Base-by-base conservation (phyloP, 2,329 filamentous ascomycete genomes). In the Aureobasidium leucospermi region DNA sequence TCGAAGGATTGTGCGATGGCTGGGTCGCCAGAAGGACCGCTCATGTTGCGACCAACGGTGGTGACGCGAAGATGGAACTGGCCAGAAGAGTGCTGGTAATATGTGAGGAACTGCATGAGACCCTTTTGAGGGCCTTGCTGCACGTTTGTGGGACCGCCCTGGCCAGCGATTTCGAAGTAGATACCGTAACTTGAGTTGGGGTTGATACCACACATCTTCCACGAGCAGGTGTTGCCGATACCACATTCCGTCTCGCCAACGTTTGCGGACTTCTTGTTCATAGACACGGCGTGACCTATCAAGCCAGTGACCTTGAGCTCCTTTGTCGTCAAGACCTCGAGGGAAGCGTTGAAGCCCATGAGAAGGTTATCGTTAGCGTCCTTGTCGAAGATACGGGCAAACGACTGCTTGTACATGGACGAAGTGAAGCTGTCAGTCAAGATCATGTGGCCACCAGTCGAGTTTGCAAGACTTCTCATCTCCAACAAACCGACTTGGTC, bases 131-230 rank as follows among this genome's bases (percentile, higher is more conserved):
- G 88, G 6, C 88, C 85, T 72, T 93, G 90, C 69, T 93, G 89
- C 73, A 95, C 89, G 64, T 89, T 85, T 51, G 88, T 82, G 15
- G 91, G 88, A 7, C 91, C 91, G 38, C 90, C 91, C 75, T 97
- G 94, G 67, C 89, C 90, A 48, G 94, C 93, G 70, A 99, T 95
- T 74, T 99, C 94, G 68, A 97, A 99, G 76, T 97, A 99, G 63
- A 99, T 83, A 62, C 91, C 94, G 68, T 97, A 97, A 69, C 91
- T 96, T 34, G 94, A 86, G 59, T 86, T 88, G 10, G 94, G 94
- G 68, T 97, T 92, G 66, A 99, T 96, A 66, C 91, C 92, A 69
- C 94, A 97, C 93, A 99, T 96, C 77, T 99, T 99, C 94, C 94
- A 99, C 3, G 92, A 93, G 75, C 93, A 97, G 0, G 94, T 99